Base-by-base conservation (phyloP, 2,329 filamentous ascomycete species). In the Colletotrichum brevisporum region DNA sequence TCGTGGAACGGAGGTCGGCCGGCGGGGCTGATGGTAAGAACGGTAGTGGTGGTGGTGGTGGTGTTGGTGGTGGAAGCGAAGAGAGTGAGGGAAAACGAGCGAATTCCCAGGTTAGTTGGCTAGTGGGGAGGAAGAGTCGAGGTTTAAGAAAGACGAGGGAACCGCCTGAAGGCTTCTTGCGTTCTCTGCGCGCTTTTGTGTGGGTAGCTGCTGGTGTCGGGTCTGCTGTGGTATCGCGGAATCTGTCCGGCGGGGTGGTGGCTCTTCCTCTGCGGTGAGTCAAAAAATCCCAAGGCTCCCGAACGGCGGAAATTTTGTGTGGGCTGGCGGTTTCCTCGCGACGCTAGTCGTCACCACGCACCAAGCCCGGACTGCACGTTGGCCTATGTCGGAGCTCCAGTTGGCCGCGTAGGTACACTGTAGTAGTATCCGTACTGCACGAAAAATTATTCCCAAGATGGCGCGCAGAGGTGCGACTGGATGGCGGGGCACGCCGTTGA, bases 401-500 rank as follows among this genome's bases (percentile, higher is more conserved):
- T 51, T 67, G 62, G 62, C 58, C 48, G 48, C 50, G 31, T 18
- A 16, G 2, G 21, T 24, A 24, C 21, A 24, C 21, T 24, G 21
- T 24, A 24, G 21, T 24, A 24, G 21, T 24, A 24, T 47, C 13
- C 16, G 43, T 47, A 31, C 12, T 47, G 13, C 43, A 18, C 45
- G 45, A 43, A 59, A 50, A 50, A 50, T 10, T 26, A 50, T 21
- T 21, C 8, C 3, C n/a, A 50, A 21, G 16, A 36, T 52, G 21
- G 21, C 21, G 21, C 41, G 15, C 61, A 60, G 39, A 45, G 41
- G 53, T 59, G 41, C 48, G 39, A 59, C 52, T 62, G 57, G 55
- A 72, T 72, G 71, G 71, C 71, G 71, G 71, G 71, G 71, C 71
- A 72, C 58, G 63, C 67, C 67, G 67, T 69, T 56, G 68, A 71